Evolutionary conservation across 805 yeast species (phyloP).

Genomic region (Metschnikowia rubicola): DNA sequence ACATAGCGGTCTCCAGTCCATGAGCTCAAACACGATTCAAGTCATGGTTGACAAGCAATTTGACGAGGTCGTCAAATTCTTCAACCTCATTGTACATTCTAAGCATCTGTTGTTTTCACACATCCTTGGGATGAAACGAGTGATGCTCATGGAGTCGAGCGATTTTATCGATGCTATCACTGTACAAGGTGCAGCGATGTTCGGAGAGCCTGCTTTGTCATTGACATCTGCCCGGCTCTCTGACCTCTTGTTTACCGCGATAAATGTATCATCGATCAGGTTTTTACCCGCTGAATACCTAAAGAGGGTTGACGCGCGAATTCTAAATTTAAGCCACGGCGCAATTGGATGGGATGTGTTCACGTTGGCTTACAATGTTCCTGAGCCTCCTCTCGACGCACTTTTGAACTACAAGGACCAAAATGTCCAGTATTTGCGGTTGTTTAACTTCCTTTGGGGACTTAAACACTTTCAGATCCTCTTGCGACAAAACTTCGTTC

Average conservation of each 20-base stretch:
- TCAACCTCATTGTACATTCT: conserved; percentile 45
- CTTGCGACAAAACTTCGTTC: conserved; percentile 36
- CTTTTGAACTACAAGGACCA: conserved; percentile 37
- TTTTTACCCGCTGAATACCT: conserved; percentile 35
- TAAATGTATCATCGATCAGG: conserved; percentile 50
- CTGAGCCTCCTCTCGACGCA: conserved; percentile 50
- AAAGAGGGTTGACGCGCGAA: conserved; percentile 73
- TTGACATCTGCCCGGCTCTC: conserved; percentile 67
- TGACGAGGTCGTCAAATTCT: conserved; percentile 48
- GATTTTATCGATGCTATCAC: conserved; percentile 75
- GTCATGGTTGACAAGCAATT: conserved; percentile 41
- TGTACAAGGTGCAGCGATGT: conserved; percentile 46
- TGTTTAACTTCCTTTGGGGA: conserved; percentile 85
- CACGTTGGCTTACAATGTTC: conserved; percentile 71
- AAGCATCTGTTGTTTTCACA: conserved; percentile 51
- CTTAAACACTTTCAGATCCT: conserved; percentile 59
- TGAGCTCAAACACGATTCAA: conserved; percentile 34
- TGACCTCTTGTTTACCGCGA: conserved; percentile 60
- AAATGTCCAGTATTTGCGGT: conserved; percentile 52
- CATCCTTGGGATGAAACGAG: conserved; percentile 58
- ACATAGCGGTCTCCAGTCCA: conserved; percentile 31
- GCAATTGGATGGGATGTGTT: conserved; percentile 90
- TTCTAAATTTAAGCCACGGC: conserved; percentile 68
- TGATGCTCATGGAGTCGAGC: conserved; percentile 70
- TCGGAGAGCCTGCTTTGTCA: conserved; percentile 60